These are phyloP conservation scores for Ascomycota sp. DNA, from an alignment of 2,329 filamentous ascomycete species.

Conservation along the genomic window DNA sequence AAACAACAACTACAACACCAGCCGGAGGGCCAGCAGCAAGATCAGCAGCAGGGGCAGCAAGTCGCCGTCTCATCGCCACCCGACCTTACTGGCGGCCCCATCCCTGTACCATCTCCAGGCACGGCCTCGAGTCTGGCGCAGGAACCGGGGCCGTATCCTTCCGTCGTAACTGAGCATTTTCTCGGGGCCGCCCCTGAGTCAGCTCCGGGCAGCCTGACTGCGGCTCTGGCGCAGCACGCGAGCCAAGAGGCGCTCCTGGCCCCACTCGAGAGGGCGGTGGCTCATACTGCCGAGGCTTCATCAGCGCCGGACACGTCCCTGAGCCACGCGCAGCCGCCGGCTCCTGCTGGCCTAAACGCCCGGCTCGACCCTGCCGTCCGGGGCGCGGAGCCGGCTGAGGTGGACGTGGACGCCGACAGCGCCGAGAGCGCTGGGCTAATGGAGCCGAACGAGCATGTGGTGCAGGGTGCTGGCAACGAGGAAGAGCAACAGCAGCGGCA, in stretches of 20 bases:
- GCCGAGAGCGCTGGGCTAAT: slow-evolving; percentile 1
- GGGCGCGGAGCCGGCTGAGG: neutral
- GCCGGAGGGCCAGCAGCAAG: neutral
- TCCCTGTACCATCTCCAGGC: too few relatives aligned
- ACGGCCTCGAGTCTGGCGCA: too few relatives aligned
- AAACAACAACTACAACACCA: slow-evolving; percentile 16
- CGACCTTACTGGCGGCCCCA: neutral
- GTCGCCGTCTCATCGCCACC: neutral
- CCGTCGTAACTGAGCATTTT: too few relatives aligned
- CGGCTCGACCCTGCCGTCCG: neutral
- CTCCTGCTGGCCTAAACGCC: neutral
- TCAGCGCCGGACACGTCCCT: too few relatives aligned
- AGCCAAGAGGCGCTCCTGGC: too few relatives aligned
- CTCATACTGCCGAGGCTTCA: too few relatives aligned
- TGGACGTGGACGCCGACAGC: slow-evolving; percentile 2
- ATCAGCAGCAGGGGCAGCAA: neutral
- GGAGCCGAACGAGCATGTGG: slow-evolving; percentile 4
- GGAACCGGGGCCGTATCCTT: too few relatives aligned
- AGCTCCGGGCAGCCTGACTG: too few relatives aligned
- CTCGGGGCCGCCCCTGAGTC: too few relatives aligned
- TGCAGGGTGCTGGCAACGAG: slow-evolving; percentile 9
- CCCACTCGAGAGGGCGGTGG: too few relatives aligned
- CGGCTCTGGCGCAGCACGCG: too few relatives aligned
- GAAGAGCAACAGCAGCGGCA: too few relatives aligned
- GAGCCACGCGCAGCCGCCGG: neutral